A percentile compares a stretch with the other conserved stretches of the same genome.
Conservation (phyloP, 108 stramenopile species). For the Chaetoceros muelleri region DNA sequence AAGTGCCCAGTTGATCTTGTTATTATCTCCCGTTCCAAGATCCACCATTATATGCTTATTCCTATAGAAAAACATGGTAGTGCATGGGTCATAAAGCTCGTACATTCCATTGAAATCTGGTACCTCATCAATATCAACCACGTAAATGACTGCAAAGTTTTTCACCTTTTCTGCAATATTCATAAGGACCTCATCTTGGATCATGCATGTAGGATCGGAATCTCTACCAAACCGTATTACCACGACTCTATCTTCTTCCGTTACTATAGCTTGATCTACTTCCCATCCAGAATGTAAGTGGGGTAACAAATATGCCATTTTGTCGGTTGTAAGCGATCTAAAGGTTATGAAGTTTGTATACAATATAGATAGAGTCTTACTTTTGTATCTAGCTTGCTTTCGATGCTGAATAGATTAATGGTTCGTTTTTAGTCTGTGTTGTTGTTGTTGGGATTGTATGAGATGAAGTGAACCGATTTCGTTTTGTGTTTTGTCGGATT, state of each 20-base stretch:
- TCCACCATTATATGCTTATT: slow-evolving; percentile 89
- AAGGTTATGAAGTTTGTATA: background rate
- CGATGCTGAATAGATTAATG: too few species aligned
- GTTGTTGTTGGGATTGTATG: too few species aligned
- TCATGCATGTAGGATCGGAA: slow-evolving; percentile 91
- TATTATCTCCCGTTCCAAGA: slow-evolving; percentile 96
- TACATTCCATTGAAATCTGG: slow-evolving; percentile 91
- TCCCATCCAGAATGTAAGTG: slow-evolving; percentile 95
- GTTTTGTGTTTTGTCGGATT: too few species aligned
- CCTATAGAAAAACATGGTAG: slow-evolving; percentile 90
- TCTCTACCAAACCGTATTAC: slow-evolving; percentile 98
- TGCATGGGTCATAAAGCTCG: slow-evolving; percentile 82
- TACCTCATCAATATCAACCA: slow-evolving; percentile 97
- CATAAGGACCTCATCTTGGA: slow-evolving; percentile 90
- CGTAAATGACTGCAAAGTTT: slow-evolving; percentile 95
- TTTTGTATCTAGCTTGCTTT: too few species aligned
- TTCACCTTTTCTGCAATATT: slow-evolving; percentile 94
- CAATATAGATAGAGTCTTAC: background rate
- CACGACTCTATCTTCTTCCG: slow-evolving; percentile 96
- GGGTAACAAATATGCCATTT: slow-evolving; percentile 89
- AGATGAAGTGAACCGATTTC: too few species aligned
- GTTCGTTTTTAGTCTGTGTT: too few species aligned
- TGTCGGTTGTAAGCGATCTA: slow-evolving; percentile 3
- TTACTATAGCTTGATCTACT: slow-evolving; percentile 98
- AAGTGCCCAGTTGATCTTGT: slow-evolving; percentile 98